phyloP scores from a whole-genome alignment of 2,329 filamentous ascomycete species.

The Colletotrichum liriopes region DNA sequence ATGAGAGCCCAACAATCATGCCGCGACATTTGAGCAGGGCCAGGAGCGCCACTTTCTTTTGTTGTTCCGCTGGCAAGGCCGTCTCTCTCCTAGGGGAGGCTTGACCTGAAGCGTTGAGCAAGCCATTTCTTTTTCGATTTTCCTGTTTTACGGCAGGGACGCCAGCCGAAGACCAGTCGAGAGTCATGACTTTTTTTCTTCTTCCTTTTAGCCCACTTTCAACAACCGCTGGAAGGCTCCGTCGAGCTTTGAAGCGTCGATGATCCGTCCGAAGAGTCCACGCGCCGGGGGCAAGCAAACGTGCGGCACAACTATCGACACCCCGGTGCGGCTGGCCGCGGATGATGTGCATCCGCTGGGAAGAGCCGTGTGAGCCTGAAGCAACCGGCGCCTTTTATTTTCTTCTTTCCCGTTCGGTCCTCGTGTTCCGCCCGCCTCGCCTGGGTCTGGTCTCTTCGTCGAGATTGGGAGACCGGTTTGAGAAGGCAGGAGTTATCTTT shows the following conservation, averaged over 20 bases:
- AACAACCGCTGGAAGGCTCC: slow-evolving; percentile 36
- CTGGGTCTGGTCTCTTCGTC: slow-evolving; percentile 33
- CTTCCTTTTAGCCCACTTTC: neutral
- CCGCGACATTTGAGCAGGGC: slow-evolving; percentile 28
- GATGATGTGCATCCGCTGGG: slow-evolving; percentile 44
- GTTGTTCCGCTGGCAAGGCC: slow-evolving; percentile 41
- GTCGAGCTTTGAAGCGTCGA: slow-evolving; percentile 45
- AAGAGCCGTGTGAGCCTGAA: slow-evolving; percentile 43
- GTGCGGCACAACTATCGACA: neutral
- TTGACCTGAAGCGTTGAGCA: slow-evolving; percentile 29
- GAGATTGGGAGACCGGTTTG: slow-evolving; percentile 31
- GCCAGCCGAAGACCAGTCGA: slow-evolving; percentile 30
- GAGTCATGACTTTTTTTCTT: neutral
- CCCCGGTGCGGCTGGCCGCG: slow-evolving; percentile 26
- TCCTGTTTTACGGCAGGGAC: slow-evolving; percentile 32
- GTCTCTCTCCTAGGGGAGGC: neutral
- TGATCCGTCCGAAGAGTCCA: slow-evolving; percentile 46
- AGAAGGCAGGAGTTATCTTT: slow-evolving; percentile 26
- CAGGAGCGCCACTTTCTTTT: slow-evolving; percentile 39
- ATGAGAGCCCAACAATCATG: slow-evolving; percentile 9
- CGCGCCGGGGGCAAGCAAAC: slow-evolving; percentile 10
- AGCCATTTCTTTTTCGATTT: slow-evolving; percentile 19
- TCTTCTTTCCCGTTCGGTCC: slow-evolving; percentile 5
- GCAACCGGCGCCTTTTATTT: slow-evolving; percentile 29
- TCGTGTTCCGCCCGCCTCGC: slow-evolving; percentile 27